Evolutionary conservation across 306 rosid species (phyloP), one percentile per base, ranked within the genome.

Genomic region (Vigna trinervia): DNA sequence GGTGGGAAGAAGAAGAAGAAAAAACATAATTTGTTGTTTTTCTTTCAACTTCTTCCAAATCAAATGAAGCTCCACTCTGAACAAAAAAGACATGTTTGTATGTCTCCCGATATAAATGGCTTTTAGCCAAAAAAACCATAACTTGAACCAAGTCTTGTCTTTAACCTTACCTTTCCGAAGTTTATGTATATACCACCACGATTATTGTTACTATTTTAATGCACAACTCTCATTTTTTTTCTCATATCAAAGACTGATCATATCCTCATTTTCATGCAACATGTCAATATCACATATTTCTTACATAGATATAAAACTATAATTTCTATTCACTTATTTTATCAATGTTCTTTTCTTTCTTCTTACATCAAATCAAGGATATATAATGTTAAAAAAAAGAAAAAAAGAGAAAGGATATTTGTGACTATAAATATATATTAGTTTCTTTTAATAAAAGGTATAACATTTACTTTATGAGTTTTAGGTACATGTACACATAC

Each of bases 11-110:
- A 30, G 78, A 68, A 30, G 78, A 68, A 28, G 77, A 71, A 85
- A 50, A 62, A 11, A 48, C 53, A 65, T 19, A 17, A 7, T 66
- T 2, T 11, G 2, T 22, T 60, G 47, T 17, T 34, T 20, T 51
- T 63, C 19, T 80, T 71, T 56, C 36, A 76, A 83, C 76, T 71
- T 56, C 65, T 77, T 47, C 20, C 23, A 52, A 71, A 79, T 71
- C 23, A 73, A 71, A 80, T 6, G 65, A 79, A 69, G 10, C 53
- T 46, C 47, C 2, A 56, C 20, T 70, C 11, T 10, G 81, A 53
- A 80, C 32, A 63, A 79, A 79, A 66, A 58, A 54, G 13, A 64
- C 26, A 64, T 38, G 56, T 54, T 76, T 43, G 11, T 76, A 43
- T 77, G 17, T 41, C 53, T 66, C 20, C 43, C 82, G 66, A 12